Percentiles rank a stretch among this genome's conserved stretches.
These are phyloP conservation scores for Cicer cuneatum DNA, from an alignment of 306 rosid species.

Conservation along the genomic window DNA sequence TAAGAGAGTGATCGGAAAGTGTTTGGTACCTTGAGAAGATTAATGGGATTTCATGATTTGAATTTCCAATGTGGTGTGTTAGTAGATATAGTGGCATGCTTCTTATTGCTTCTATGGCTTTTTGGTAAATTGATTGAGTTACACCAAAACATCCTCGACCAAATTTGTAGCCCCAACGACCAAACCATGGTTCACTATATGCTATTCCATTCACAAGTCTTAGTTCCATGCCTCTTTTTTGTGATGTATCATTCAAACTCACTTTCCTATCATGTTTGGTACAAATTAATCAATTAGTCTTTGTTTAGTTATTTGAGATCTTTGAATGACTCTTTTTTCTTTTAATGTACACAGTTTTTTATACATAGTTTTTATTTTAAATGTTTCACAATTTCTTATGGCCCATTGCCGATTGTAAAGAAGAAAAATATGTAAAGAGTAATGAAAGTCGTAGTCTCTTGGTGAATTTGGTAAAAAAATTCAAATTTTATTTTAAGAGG, in stretches of 20 bases:
- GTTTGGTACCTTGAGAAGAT: conserved; percentile 75
- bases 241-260: conserved; percentile 72
- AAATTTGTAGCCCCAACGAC: conserved; percentile 86
- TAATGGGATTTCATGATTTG: conserved; percentile 58
- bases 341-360: background rate
- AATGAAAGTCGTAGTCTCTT: background rate
- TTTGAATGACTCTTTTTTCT: background rate
- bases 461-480: background rate
- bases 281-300: conserved; percentile 15
- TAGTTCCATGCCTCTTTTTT: conserved; percentile 77
- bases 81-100: conserved; percentile 67
- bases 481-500: too few species aligned
- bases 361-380: background rate
- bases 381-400: background rate
- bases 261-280: conserved; percentile 61
- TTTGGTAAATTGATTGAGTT: conserved; percentile 67
- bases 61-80: conserved; percentile 51
- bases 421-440: background rate
- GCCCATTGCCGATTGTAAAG: background rate
- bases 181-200: conserved; percentile 74
- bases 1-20: conserved; percentile 72
- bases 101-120: conserved; percentile 71
- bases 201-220: conserved; percentile 76
- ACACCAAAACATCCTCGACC: conserved; percentile 71
- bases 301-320: background rate